Evolutionary conservation across 2,329 filamentous ascomycete species (phyloP), one percentile per base, ranked within the genome.

Genomic region (Leptographium procerum): DNA sequence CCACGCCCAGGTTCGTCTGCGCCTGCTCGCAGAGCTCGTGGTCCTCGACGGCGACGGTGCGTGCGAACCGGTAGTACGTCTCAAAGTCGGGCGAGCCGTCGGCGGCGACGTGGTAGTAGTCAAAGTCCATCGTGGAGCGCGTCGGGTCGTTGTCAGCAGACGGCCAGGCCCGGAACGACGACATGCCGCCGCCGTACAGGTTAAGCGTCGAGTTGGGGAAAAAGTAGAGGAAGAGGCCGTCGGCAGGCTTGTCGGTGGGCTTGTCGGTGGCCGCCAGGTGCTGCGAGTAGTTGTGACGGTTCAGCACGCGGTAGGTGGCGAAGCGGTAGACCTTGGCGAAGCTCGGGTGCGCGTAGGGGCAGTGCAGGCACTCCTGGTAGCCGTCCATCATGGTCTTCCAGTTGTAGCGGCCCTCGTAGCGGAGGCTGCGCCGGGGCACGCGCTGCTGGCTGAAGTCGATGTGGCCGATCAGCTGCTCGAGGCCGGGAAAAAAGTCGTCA

Each of bases 351-450:
- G 57, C 52, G 47, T 55, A 59, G 9, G 57, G 57, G 11, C 57
- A 59, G 53, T 59, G 57, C 3, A 59, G 48, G 22, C 57, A 59
- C 45, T 59, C 57, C 36, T 59, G 57, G 47, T 33, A 59, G 24
- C 57, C 57, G 36, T 59, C 57, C 22, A 59, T 56, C 47, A 59
- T 51, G 3, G 57, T 56, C 57, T 59, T 59, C 57, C 57, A 59
- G 57, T 59, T 59, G 28, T 59, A 59, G 33, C 48, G 47, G 33
- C 57, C 57, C 24, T 19, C n/a, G 36, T 59, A 59, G 13, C 36
- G 14, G 45, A 59, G 57, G 28, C 26, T 19, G 13, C 57, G 52
- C 9, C 47, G 45, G 5, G 33, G 57, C 2, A 19, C 33, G 2
- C 56, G 31, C 53, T 52, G 45, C n/a, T 34, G 52, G n/a, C n/a